phyloP scores from a whole-genome alignment of 306 rosid genomes.

The Vigna unguiculata region DNA sequence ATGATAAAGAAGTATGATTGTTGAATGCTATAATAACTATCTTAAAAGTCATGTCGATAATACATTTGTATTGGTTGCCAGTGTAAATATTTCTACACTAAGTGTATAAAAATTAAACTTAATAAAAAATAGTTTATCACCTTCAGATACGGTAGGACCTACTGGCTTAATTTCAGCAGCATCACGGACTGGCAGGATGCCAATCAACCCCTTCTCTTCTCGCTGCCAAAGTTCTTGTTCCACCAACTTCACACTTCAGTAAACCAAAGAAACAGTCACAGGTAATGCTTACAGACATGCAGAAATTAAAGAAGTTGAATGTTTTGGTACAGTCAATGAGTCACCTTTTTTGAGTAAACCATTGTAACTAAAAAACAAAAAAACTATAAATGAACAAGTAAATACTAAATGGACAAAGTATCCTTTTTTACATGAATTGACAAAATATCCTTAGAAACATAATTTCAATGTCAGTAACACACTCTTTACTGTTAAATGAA shows the following conservation, averaged over 20 bases:
- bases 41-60: too few species aligned
- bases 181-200: constrained; percentile 94
- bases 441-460: background rate
- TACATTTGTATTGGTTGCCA: too few species aligned
- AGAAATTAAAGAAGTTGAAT: constrained; percentile 11
- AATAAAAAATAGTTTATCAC: constrained; percentile 38
- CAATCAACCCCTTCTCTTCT: constrained; percentile 97
- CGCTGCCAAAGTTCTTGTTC: constrained; percentile 99
- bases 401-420: background rate
- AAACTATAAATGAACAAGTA: background rate
- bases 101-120: background rate
- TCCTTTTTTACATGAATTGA: too few species aligned
- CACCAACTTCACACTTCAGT: constrained; percentile 90
- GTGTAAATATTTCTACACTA: background rate
- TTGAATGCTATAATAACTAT: too few species aligned
- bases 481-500: background rate
- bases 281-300: constrained; percentile 7
- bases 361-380: background rate
- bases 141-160: constrained; percentile 74
- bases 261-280: constrained; percentile 39
- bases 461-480: background rate
- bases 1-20: too few species aligned
- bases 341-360: constrained; percentile 13
- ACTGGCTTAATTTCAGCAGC: constrained; percentile 70
- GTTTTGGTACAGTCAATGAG: background rate